Evolutionary conservation across 78 protist genomes (phyloP).

Genomic region (Cyanophora paradoxa): DNA sequence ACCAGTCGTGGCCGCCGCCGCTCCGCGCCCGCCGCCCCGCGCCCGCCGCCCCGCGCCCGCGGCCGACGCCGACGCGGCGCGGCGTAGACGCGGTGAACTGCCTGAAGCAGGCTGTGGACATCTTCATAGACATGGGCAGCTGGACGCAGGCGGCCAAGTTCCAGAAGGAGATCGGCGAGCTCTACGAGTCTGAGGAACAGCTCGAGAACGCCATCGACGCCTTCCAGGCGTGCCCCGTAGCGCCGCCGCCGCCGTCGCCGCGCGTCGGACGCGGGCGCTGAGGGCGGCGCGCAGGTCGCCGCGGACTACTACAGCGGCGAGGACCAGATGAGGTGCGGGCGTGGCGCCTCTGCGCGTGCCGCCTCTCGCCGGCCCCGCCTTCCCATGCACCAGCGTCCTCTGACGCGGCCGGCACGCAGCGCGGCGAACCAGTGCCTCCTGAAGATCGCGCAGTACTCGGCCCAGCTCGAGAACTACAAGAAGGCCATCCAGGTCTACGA

Average conservation of each 20-base stretch:
- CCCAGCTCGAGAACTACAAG: conserved; percentile 11
- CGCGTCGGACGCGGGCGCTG: too few relatives aligned
- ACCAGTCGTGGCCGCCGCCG: not conserved
- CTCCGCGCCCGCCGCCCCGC: not conserved
- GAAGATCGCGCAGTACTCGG: conserved; percentile 38
- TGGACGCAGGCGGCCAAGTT: conserved; percentile 61
- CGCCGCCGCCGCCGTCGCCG: too few relatives aligned
- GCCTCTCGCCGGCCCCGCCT: too few relatives aligned
- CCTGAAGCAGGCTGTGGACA: conserved; percentile 44
- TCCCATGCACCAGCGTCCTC: too few relatives aligned
- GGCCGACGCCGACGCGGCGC: too few relatives aligned
- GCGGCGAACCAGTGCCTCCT: conserved; percentile 39
- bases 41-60: not conserved
- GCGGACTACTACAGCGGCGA: conserved; percentile 62
- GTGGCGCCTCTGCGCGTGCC: too few relatives aligned
- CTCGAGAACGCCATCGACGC: conserved; percentile 44
- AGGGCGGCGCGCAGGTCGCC: too few relatives aligned
- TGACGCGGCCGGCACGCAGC: too few relatives aligned
- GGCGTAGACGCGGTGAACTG: conserved; percentile 31
- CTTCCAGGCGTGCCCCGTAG: too few relatives aligned
- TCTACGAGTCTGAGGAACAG: conserved; percentile 56
- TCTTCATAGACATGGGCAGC: conserved; percentile 47
- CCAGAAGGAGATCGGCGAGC: conserved; percentile 65
- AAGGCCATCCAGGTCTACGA: conserved; percentile 43
- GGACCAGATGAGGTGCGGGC: conserved; percentile 18